These are phyloP conservation scores for Lepiota venenata DNA, from an alignment of 768 basidiomycete species.

Conservation along the genomic window DNA sequence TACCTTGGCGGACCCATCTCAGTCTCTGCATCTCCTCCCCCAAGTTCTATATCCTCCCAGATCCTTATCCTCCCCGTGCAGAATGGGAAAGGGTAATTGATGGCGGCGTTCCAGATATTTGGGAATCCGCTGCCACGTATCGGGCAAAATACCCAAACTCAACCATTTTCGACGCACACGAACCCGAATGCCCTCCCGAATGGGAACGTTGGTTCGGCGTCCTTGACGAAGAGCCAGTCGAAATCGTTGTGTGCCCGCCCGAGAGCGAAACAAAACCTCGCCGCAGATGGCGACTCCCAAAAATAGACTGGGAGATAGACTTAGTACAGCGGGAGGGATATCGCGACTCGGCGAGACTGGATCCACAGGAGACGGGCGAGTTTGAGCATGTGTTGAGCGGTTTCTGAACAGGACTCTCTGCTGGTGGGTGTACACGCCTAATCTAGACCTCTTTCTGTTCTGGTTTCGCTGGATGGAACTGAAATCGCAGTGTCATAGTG, in stretches of 20 bases:
- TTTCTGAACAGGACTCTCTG: not conserved
- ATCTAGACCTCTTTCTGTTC: not conserved
- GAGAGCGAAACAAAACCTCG: not conserved
- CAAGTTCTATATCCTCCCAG: constrained; percentile 7
- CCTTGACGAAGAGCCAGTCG: not conserved
- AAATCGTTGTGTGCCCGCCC: not conserved
- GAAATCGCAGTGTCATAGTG: too few relatives aligned
- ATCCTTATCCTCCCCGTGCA: not conserved
- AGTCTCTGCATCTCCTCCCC: not conserved
- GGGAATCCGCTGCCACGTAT: not conserved
- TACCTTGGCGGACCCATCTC: constrained; percentile 7
- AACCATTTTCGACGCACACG: constrained; percentile 5
- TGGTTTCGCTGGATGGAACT: not conserved
- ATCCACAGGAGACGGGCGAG: constrained; percentile 9
- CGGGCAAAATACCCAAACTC: constrained; percentile 3
- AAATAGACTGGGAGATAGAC: constrained; percentile 11
- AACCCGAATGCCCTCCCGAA: not conserved
- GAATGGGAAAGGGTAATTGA: constrained; percentile 8
- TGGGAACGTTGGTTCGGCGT: not conserved
- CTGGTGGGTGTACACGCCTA: not conserved
- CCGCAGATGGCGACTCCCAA: not conserved
- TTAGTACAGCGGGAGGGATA: constrained; percentile 8
- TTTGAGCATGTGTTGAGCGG: constrained; percentile 8
- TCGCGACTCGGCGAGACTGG: constrained; percentile 5
- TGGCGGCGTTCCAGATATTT: not conserved